phyloP scores from a whole-genome alignment of 164 flowering plant species.

The Sextonia rubra region DNA sequence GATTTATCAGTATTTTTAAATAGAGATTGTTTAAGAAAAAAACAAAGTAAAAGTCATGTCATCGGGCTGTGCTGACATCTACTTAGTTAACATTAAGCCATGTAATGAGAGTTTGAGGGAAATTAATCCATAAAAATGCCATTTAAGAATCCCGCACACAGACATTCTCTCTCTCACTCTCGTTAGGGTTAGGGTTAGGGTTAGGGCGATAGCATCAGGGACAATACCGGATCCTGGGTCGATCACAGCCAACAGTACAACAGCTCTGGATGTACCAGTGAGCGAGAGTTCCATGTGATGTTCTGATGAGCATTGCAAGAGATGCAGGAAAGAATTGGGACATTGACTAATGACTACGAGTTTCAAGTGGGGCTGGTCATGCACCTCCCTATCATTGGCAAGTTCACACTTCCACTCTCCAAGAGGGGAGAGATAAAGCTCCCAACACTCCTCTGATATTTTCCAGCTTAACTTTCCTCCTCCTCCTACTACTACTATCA shows the following conservation, averaged over 20 bases:
- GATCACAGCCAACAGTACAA: slow-evolving; percentile 34
- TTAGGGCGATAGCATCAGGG: slow-evolving; percentile 62
- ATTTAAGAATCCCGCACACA: too few species aligned
- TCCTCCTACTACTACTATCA: neutral
- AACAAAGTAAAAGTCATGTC: too few species aligned
- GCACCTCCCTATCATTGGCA: slow-evolving; percentile 58
- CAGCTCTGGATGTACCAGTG: slow-evolving; percentile 40
- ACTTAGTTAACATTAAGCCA: too few species aligned
- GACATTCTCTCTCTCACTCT: too few species aligned
- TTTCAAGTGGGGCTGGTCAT: slow-evolving; percentile 38
- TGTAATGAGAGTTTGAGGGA: too few species aligned
- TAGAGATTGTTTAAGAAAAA: too few species aligned
- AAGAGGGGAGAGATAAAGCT: slow-evolving; percentile 69
- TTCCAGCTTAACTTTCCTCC: neutral
- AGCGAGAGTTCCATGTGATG: slow-evolving; percentile 43
- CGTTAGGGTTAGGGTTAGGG: too few species aligned
- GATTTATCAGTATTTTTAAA: too few species aligned
- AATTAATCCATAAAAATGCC: too few species aligned
- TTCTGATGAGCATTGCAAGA: slow-evolving; percentile 44
- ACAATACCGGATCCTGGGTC: slow-evolving; percentile 68
- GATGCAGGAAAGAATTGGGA: slow-evolving; percentile 71
- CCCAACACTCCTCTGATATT: slow-evolving; percentile 44
- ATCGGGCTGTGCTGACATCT: too few species aligned
- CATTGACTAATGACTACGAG: slow-evolving; percentile 63
- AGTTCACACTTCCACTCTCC: slow-evolving; percentile 55